Evolutionary conservation across 2,329 filamentous ascomycete species (phyloP).

Genomic region (Neofusicoccum cordaticola): DNA sequence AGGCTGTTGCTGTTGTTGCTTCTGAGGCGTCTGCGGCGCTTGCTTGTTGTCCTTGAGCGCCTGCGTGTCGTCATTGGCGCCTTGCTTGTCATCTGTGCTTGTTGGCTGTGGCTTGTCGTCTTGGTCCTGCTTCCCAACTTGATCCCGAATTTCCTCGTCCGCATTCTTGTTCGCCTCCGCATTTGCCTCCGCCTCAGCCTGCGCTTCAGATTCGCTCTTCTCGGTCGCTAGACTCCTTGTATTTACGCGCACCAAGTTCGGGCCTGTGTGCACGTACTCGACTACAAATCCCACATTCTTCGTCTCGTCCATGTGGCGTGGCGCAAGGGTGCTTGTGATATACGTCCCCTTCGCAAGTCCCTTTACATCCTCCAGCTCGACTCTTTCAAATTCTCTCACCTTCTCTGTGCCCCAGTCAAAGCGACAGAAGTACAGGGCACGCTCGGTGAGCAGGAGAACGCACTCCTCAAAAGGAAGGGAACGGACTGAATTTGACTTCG

Average conservation of each 20-base stretch:
- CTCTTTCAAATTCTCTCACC: constrained; percentile 84
- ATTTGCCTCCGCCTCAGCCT: constrained; percentile 22
- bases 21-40: constrained; percentile 11
- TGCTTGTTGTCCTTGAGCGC: neutral
- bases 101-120: constrained; percentile 7
- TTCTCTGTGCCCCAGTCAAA: constrained; percentile 97
- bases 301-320: constrained; percentile 70
- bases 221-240: constrained; percentile 66
- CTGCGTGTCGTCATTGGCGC: neutral
- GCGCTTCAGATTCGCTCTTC: constrained; percentile 48
- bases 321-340: constrained; percentile 81
- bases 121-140: neutral
- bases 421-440: constrained; percentile 80
- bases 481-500: constrained; percentile 63
- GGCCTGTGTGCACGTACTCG: constrained; percentile 68
- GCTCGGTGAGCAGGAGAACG: constrained; percentile 80
- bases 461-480: constrained; percentile 79
- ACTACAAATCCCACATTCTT: constrained; percentile 84
- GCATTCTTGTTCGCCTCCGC: constrained; percentile 23
- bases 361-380: constrained; percentile 71
- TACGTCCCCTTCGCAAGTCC: constrained; percentile 79
- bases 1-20: constrained; percentile 21
- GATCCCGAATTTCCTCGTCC: constrained; percentile 6
- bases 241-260: constrained; percentile 74
- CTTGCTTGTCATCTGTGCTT: neutral